Evolutionary conservation across 2,329 filamentous ascomycete genomes (phyloP).

Genomic region (Cadophora malorum): DNA sequence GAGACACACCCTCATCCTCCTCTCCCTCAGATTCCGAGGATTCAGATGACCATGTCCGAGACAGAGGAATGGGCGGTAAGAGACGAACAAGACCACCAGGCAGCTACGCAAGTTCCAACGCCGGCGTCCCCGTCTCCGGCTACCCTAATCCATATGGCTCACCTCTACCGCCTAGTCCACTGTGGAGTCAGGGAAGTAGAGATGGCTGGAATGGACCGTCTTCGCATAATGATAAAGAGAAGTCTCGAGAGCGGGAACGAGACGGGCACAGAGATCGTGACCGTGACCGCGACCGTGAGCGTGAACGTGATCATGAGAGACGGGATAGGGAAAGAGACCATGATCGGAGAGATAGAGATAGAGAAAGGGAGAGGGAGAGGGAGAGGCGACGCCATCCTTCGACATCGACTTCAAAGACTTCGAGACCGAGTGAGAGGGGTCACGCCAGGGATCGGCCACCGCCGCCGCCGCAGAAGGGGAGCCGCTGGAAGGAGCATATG

Average conservation of each 20-base stretch:
- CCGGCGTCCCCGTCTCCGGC: constrained; percentile 29
- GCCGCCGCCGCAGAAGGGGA: constrained; percentile 43
- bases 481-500: constrained; percentile 58
- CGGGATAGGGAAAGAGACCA: constrained; percentile 14
- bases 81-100: constrained; percentile 15
- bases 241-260: constrained; percentile 6
- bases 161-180: constrained; percentile 31
- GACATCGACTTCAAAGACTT: constrained; percentile 8
- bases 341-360: constrained; percentile 1
- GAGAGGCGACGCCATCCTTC: constrained; percentile 15
- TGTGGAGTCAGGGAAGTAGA: constrained; percentile 20
- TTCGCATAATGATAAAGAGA: constrained; percentile 2
- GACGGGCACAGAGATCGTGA: constrained; percentile 24
- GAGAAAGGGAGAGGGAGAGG: background rate
- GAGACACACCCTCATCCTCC: constrained; percentile 31
- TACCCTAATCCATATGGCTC: constrained; percentile 39
- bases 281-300: constrained; percentile 9
- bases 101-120: constrained; percentile 25
- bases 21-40: constrained; percentile 23
- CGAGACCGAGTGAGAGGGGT: constrained; percentile 12
- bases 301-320: constrained; percentile 19
- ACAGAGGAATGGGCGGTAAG: constrained; percentile 1
- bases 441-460: constrained; percentile 13
- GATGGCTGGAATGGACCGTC: constrained; percentile 2
- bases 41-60: constrained; percentile 14